Base-by-base conservation (phyloP, 345 rosid species). In the Schrenkiella parvula region DNA sequence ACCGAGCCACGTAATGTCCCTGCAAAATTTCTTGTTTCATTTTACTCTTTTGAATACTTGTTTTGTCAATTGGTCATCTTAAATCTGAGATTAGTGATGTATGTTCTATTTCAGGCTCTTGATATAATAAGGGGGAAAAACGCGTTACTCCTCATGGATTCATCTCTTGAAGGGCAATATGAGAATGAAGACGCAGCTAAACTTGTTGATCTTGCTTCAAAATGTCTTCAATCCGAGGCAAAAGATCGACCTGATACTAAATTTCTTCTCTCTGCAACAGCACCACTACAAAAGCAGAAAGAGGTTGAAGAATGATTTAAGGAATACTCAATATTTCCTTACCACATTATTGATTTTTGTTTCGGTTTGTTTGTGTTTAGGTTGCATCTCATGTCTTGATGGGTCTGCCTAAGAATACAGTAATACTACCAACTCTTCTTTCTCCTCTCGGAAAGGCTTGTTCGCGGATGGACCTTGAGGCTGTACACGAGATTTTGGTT, bases 401-500 rank as follows among this genome's bases (percentile, higher is more conserved):
- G 66, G 52, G 59, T 6, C 50, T 55, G 39, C 50, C 53, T 26
- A 73, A 64, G 63, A 64, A 31, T 17, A 44, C 22, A 5, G 78
- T 73, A 1, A 69, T 73, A 47, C 4, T 63, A 62, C 81, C 81
- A 37, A 68, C 71, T 41, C 51, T 63, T 56, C 78, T 62, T 62
- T 78, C 78, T 28, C 81, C 81, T 50, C 81, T 78, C 22, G 74
- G 66, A 55, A 56, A 73, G 6, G 78, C 78, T 38, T 73, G 78
- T 65, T 57, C 81, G 0, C 78, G 81, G 61, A 87, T 80, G 90
- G 96, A 91, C 78, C 89, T 89, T 31, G 79, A 79, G n/a, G 86
- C 92, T 11, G 89, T 90, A 54, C 90, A 88, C 46, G 97, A 87
- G 64, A 85, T 88, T 56, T 74, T 90, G 80, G 82, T 88, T 37